Evolutionary conservation across 805 yeast genomes (phyloP), one percentile per base, ranked within the genome.

Genomic region (Ascoidea rubescens): DNA sequence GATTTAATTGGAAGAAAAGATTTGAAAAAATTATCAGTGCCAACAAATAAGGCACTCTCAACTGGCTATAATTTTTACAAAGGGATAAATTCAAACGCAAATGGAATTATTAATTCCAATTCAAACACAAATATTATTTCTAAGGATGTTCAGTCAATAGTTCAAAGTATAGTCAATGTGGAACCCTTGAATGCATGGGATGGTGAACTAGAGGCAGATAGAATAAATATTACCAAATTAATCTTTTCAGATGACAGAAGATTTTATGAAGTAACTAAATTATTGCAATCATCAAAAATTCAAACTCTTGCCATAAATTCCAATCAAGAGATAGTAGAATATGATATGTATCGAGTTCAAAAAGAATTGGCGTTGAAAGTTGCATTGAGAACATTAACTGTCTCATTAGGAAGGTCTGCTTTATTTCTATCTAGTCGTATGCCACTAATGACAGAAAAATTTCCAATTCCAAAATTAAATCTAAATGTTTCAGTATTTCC

Each of bases 401-500:
- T 82, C 28, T 87, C 95, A 0, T 65, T 84, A 31, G 96, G 96
- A 0, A 73, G 91, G 57, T 89, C 87, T 0, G 85, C 89, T 0
- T 67, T 87, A 7, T 80, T 82, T 53, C 78, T 75, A 50, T 78
- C 83, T 4, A 80, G 86, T 14, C 68, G 88, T 53, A 73, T 73
- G 51, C 97, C 97, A 1, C 67, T 90, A 52, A 74, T 87, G 46
- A 88, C 97, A 0, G 97, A 91, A 62, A 80, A 83, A 55, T 84
- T 88, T 60, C 85, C 86, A 0, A 79, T 85, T 21, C 90, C 95
- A 0, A 79, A 78, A 53, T 68, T 90, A 66, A 85, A 87, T 60
- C 79, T 87, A 59, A 78, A 75, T 55, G 75, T 87, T 0, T 57
- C 77, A 17, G 76, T 89, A 46, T 66, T 77, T 14, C 95, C 96